Base-by-base conservation (phyloP, 2,329 filamentous ascomycete species). In the Kalaharituber pfeilii region DNA sequence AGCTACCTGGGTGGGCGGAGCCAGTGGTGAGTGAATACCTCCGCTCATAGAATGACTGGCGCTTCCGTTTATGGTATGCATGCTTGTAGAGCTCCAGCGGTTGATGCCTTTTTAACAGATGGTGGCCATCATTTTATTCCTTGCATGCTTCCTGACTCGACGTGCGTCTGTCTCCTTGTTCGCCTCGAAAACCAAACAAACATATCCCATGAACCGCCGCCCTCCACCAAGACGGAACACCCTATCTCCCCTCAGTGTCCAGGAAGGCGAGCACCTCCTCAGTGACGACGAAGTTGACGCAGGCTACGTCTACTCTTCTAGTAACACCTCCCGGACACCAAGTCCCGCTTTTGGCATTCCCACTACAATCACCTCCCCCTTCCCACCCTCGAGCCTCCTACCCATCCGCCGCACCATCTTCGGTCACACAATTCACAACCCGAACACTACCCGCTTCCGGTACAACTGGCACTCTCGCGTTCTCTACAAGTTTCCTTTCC, bases 401-500 rank as follows among this genome's bases (percentile, higher is more conserved):
- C 68, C 73, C 22, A 78, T 77, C 65, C 69, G 70, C 56, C 71
- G 76, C n/a, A 73, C n/a, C n/a, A n/a, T n/a, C 60, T 76, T 72
- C 60, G 74, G 77, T n/a, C 27, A 30, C 18, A 65, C 71, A 44
- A 65, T 71, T 18, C 64, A 30, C 9, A 80, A 73, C 5, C 78
- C 77, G 9, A 80, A 79, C 62, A 75, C 77, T 2, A 75, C 75
- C 2, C 73, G 76, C n/a, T 83, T 80, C 66, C 71, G 73, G 36
- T 71, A 74, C 56, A 68, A 81, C 64, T 65, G 75, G 50, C 79
- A 82, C 65, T 80, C 76, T 57, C 72, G 78, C 25, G 71, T 82
- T 53, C 69, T 83, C 56, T 76, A 81, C 65, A 80, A 79, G 63
- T 82, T 79, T 60, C 80, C 81, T 3, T 84, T 84, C 64, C 66